Evolutionary conservation across 371 early-diverging fungal species (phyloP).

Genomic region (Nosema muscidifuracis): DNA sequence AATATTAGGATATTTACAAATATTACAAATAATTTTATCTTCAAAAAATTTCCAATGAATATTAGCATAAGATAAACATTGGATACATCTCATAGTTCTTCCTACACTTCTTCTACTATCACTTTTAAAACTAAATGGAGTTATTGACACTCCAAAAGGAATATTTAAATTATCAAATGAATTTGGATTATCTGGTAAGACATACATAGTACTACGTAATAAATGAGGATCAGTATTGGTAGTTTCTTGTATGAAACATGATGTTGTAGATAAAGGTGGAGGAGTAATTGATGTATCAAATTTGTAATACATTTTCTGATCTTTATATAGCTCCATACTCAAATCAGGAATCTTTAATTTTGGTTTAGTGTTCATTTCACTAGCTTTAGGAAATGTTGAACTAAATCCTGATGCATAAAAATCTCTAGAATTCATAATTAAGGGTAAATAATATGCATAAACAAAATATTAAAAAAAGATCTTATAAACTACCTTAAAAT

Average conservation of each 20-base stretch:
- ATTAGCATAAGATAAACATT: slow-evolving; percentile 54
- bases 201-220: slow-evolving; percentile 58
- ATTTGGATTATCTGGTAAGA: slow-evolving; percentile 50
- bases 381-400: slow-evolving; percentile 27
- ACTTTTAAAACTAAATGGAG: slow-evolving; percentile 50
- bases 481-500: too few species aligned
- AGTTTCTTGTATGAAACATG: slow-evolving; percentile 43
- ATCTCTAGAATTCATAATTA: slow-evolving; percentile 27
- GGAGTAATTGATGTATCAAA: slow-evolving; percentile 30
- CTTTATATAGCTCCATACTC: slow-evolving; percentile 22
- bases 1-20: slow-evolving; percentile 48
- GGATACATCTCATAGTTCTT: slow-evolving; percentile 34
- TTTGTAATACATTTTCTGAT: slow-evolving; percentile 21
- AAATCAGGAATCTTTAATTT: slow-evolving; percentile 34
- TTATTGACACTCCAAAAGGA: slow-evolving; percentile 53
- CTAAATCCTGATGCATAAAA: slow-evolving; percentile 13
- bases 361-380: slow-evolving; percentile 25
- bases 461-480: too few species aligned
- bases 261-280: slow-evolving; percentile 50
- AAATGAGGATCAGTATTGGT: slow-evolving; percentile 43
- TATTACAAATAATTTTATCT: slow-evolving; percentile 52
- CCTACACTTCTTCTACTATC: background rate
- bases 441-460: background rate
- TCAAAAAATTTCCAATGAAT: background rate
- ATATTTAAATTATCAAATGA: slow-evolving; percentile 49